Evolutionary conservation across 2,329 filamentous ascomycete species (phyloP).

Genomic region (Diaporthe sp.): DNA sequence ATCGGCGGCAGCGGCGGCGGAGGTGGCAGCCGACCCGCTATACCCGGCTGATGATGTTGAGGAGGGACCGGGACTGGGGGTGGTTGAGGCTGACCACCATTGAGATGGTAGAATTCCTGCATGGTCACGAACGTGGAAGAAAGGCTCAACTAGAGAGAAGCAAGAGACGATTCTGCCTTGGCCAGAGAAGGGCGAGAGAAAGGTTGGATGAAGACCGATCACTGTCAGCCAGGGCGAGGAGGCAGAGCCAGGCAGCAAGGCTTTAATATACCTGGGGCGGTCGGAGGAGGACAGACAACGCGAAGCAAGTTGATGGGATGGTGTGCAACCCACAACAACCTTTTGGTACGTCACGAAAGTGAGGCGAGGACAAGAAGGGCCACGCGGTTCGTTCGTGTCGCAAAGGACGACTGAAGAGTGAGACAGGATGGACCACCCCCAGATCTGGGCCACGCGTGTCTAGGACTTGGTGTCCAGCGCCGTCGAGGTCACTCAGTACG

Average conservation of each 20-base stretch:
- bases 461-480: not conserved
- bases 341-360: slow-evolving; percentile 17
- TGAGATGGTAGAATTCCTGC: slow-evolving; percentile 7
- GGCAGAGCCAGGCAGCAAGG: slow-evolving; percentile 36
- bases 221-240: slow-evolving; percentile 15
- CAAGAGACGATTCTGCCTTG: slow-evolving; percentile 3
- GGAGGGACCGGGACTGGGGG: not conserved
- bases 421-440: slow-evolving; percentile 17
- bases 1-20: slow-evolving; percentile 24
- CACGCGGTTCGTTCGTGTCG: slow-evolving; percentile 28
- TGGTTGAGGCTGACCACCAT: slow-evolving; percentile 24
- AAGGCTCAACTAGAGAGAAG: not conserved
- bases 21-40: slow-evolving; percentile 17
- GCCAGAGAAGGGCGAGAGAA: not conserved
- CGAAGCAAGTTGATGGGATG: slow-evolving; percentile 8
- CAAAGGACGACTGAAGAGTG: slow-evolving; percentile 6
- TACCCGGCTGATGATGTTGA: slow-evolving; percentile 10
- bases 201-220: not conserved
- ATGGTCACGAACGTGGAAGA: slow-evolving; percentile 21
- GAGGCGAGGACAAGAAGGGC: slow-evolving; percentile 34
- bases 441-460: slow-evolving; percentile 23
- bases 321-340: slow-evolving; percentile 13
- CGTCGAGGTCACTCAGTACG: slow-evolving; percentile 24
- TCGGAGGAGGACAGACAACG: not conserved
- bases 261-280: slow-evolving; percentile 32